Conservation (phyloP, 108 stramenopile genomes). For the Cyclotella atomus region DNA sequence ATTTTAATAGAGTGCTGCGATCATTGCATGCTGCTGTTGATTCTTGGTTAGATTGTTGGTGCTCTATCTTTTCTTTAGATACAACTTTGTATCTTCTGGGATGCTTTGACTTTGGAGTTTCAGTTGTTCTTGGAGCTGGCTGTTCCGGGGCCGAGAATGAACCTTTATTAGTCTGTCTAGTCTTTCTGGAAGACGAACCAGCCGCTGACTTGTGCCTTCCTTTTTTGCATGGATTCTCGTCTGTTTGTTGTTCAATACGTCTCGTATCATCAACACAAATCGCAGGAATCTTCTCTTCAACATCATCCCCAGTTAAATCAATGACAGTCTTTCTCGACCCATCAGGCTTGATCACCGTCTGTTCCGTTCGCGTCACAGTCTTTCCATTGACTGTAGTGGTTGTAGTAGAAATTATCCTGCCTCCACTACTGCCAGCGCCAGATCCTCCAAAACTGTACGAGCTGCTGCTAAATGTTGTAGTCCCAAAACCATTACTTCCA, state of each 20-base stretch:
- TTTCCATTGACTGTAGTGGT: slow-evolving; percentile 33
- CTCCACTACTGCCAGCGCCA: neutral
- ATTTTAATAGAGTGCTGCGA: neutral
- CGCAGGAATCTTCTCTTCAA: neutral
- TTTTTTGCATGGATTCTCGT: too few relatives aligned
- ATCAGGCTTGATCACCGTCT: slow-evolving; percentile 30
- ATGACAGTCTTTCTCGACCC: slow-evolving; percentile 21
- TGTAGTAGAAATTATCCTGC: slow-evolving; percentile 32
- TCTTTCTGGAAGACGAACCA: too few relatives aligned
- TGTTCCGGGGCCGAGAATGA: too few relatives aligned
- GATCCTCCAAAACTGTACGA: too few relatives aligned
- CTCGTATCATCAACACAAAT: neutral
- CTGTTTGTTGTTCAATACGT: too few relatives aligned
- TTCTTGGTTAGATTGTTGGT: neutral
- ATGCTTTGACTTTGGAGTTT: neutral
- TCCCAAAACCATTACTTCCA: neutral
- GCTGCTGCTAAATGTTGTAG: slow-evolving; percentile 11
- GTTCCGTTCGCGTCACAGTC: slow-evolving; percentile 24
- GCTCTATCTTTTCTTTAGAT: neutral
- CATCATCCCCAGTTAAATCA: slow-evolving; percentile 23
- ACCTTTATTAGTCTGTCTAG: too few relatives aligned
- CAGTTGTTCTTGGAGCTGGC: too few relatives aligned
- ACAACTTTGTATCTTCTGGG: neutral
- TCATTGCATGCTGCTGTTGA: neutral
- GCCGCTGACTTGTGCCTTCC: too few relatives aligned